Percentiles rank a stretch among this genome's conserved stretches.
phyloP scores from a whole-genome alignment of 129 eudicot species.

The Smallanthus sonchifolius region DNA sequence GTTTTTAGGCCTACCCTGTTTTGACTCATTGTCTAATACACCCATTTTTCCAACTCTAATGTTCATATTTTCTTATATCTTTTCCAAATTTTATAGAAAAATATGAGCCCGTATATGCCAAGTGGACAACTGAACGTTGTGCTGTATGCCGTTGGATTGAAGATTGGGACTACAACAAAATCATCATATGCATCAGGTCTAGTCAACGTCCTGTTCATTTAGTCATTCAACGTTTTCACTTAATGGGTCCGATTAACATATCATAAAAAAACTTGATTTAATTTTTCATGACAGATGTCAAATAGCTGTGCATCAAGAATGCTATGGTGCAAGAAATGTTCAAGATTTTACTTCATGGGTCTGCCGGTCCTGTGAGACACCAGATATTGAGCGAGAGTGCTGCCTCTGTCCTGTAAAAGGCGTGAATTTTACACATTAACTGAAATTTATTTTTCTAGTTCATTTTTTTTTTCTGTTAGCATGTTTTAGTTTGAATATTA shows the following conservation, averaged over 20 bases:
- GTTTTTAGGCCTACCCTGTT: background rate
- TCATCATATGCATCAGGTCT: constrained; percentile 91
- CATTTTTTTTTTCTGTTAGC: background rate
- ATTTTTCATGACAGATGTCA: constrained; percentile 67
- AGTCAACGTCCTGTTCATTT: background rate
- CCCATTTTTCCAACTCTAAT: background rate
- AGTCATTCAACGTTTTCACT: background rate
- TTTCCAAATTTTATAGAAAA: constrained; percentile 48
- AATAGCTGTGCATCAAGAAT: constrained; percentile 99
- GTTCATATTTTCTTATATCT: background rate
- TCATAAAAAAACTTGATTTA: background rate
- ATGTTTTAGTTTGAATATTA: background rate
- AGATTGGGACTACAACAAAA: constrained; percentile 99
- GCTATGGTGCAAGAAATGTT: constrained; percentile 90
- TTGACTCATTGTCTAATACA: background rate
- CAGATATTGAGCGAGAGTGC: constrained; percentile 82
- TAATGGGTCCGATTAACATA: constrained; percentile 2
- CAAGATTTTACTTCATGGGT: constrained; percentile 97
- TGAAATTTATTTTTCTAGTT: background rate
- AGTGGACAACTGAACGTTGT: constrained; percentile 99
- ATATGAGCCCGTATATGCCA: constrained; percentile 79
- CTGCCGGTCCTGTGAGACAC: constrained; percentile 92
- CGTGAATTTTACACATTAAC: constrained; percentile 23
- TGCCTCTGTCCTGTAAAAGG: constrained; percentile 99
- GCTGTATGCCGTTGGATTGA: constrained; percentile 99